phyloP scores from a whole-genome alignment of 768 basidiomycete species.

The Lactarius quietus region DNA sequence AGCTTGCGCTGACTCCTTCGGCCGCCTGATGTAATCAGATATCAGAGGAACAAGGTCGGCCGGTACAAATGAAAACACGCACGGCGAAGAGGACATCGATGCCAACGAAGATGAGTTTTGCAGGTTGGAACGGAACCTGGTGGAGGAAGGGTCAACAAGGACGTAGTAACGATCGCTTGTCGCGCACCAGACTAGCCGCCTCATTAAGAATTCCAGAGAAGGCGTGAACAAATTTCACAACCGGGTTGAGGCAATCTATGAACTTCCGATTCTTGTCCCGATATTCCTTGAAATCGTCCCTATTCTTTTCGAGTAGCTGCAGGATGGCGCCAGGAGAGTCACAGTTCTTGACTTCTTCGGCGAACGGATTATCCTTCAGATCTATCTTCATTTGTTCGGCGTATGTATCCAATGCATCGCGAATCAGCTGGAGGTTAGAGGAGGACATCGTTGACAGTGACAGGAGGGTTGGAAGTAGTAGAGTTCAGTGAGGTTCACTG shows the following conservation, averaged over 20 bases:
- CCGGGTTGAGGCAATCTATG: neutral
- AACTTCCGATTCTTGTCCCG: neutral
- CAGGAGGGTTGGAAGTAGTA: neutral
- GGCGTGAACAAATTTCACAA: neutral
- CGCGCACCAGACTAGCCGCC: neutral
- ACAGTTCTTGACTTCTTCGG: neutral
- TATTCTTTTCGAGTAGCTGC: neutral
- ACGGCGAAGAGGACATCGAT: neutral
- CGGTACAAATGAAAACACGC: neutral
- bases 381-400: neutral
- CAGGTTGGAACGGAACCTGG: constrained; percentile 5
- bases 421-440: neutral
- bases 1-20: neutral
- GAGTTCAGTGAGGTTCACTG: neutral
- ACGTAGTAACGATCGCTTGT: neutral
- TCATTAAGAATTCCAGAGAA: neutral
- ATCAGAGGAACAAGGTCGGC: neutral
- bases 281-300: neutral
- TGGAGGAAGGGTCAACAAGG: neutral
- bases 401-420: neutral
- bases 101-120: neutral
- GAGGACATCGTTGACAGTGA: neutral
- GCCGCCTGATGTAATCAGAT: neutral
- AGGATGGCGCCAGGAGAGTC: neutral
- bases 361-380: neutral